Evolutionary conservation across 2,329 filamentous ascomycete species (phyloP).

Genomic region (Fusarium burgessii): DNA sequence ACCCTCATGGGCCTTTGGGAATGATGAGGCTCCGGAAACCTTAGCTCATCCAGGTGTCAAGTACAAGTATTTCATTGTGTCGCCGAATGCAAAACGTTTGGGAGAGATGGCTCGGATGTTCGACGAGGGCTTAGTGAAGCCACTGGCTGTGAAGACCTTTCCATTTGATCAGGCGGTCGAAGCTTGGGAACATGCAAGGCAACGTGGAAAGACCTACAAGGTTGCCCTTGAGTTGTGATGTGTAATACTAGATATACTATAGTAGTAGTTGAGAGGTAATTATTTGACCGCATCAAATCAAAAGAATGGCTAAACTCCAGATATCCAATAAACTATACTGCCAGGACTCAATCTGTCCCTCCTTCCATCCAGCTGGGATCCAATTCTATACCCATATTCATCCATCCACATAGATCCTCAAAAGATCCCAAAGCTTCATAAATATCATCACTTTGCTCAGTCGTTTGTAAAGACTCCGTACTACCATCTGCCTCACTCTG

Average conservation of each 20-base stretch:
- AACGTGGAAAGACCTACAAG: conserved; percentile 13
- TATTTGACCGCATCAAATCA: too few species aligned
- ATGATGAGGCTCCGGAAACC: conserved; percentile 34
- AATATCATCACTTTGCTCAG: background rate
- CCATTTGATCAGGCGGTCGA: background rate
- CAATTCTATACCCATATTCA: background rate
- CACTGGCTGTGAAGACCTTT: conserved; percentile 3
- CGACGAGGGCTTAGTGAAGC: conserved; percentile 1
- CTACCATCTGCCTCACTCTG: background rate
- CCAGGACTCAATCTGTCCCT: background rate
- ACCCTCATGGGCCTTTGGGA: conserved; percentile 49
- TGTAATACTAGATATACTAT: too few species aligned
- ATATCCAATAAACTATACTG: too few species aligned
- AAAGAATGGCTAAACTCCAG: too few species aligned
- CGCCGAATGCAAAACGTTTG: background rate
- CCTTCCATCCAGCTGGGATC: conserved; percentile 3
- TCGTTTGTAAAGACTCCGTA: background rate
- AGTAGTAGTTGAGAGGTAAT: too few species aligned
- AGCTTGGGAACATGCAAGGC: conserved; percentile 15
- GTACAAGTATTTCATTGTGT: conserved; percentile 47
- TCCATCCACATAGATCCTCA: conserved; percentile 24
- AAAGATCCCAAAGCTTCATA: conserved; percentile 3
- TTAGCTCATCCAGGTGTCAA: conserved; percentile 34
- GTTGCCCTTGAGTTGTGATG: background rate
- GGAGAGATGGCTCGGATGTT: background rate